A percentile compares a stretch with the other conserved stretches of the same genome.
Conservation (phyloP, 345 rosid genomes). For the Alliaria petiolata region DNA sequence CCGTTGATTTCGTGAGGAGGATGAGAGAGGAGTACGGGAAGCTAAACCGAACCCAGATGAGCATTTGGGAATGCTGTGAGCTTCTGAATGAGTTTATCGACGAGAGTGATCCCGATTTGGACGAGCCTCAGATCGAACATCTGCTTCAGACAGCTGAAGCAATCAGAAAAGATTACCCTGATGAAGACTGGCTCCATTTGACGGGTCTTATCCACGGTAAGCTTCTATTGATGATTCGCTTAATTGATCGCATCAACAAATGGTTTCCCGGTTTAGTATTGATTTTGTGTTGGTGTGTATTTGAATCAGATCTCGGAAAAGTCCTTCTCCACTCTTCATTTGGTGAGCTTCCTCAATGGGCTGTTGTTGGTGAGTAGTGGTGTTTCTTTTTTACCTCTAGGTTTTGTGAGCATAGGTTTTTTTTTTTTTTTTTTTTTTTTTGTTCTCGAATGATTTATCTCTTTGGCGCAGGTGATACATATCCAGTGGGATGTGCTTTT, state of each 20-base stretch:
- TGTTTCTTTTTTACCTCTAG: too few relatives aligned
- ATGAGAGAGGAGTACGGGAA: conserved; percentile 36
- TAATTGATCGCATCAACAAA: background rate
- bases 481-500: conserved; percentile 81
- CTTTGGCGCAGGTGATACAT: conserved; percentile 53
- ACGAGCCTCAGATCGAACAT: conserved; percentile 61
- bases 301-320: conserved; percentile 69
- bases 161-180: conserved; percentile 57
- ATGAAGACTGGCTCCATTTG: conserved; percentile 60
- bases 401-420: background rate
- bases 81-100: conserved; percentile 53
- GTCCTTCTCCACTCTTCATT: conserved; percentile 70
- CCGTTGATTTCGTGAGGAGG: conserved; percentile 63
- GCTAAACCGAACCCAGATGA: conserved; percentile 38
- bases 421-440: background rate
- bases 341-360: conserved; percentile 94
- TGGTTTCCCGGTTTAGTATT: background rate
- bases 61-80: conserved; percentile 69
- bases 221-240: background rate
- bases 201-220: conserved; percentile 68
- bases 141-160: conserved; percentile 75
- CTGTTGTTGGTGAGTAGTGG: conserved; percentile 67
- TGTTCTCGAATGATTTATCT: conserved; percentile 1
- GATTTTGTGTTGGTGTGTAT: background rate
- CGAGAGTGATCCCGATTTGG: conserved; percentile 66